Evolutionary conservation across 495 filamentous ascomycete species (phyloP), one percentile per base, ranked within the genome.

Genomic region (Penicillium arizonense): DNA sequence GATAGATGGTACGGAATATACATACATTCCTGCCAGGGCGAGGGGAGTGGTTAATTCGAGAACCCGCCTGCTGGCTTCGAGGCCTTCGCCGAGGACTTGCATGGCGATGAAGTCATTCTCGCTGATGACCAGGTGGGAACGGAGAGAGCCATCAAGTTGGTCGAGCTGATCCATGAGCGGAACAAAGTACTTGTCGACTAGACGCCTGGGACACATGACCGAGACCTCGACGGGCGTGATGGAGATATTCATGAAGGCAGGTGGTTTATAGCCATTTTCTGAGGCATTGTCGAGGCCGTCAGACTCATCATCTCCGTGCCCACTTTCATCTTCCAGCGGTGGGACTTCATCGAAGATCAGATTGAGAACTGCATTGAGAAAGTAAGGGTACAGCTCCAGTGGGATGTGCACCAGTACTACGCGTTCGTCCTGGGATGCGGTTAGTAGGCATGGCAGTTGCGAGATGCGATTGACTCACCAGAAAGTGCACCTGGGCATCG

Each of bases 161-260:
- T 56, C 70, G 44, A 64, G 72, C 37, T 71, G 77, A 45, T 74
- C 71, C 61, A 90, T 79, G 38, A 85, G 74, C 4, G 91, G 89
- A 35, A 79, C 69, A 61, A 97, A 96, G 45, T 94, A 82, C 51
- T 79, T 79, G 42, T 82, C 71, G 12, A 88, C 86, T 69, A 89
- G 84, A 33, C 78, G 76, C 52, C 80, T 81, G 30, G 90, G 85
- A 70, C 94, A 97, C 44, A 94, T 91, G 36, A 98, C 80, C 4
- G 91, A 96, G 74, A 92, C 96, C 69, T 97, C 94, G 26, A 94
- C 82, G 0, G 92, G 90, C 0, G 92, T 97, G 58, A 98, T 80
- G 36, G 88, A 93, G 60, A 98, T 85, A 67, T 98, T 97, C 55
- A 96, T 77, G 68, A 98, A 98, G 35, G 86, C 85, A 62, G 90